phyloP scores from a whole-genome alignment of 768 basidiomycete genomes.

The Boletus rufocinnamomeus region DNA sequence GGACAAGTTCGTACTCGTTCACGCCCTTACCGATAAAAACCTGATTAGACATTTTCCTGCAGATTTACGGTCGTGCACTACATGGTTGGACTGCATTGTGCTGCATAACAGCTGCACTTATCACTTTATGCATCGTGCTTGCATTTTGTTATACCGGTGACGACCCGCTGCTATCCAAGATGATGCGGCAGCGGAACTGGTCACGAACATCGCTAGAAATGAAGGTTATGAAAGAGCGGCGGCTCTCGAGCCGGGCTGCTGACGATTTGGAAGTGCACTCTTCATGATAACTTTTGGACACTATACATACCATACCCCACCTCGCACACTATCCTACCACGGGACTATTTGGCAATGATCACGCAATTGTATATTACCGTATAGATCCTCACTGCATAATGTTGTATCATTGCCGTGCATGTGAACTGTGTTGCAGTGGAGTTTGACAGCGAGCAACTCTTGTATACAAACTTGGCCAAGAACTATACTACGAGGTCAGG shows the following conservation, averaged over 20 bases:
- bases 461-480: neutral
- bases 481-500: neutral
- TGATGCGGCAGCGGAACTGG: slow-evolving; percentile 26
- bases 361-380: slow-evolving; percentile 17
- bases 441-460: neutral
- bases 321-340: slow-evolving; percentile 2
- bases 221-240: slow-evolving; percentile 7
- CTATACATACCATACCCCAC: neutral
- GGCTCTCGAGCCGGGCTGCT: neutral
- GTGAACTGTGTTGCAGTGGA: neutral
- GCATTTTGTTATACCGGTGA: slow-evolving; percentile 52
- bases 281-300: slow-evolving; percentile 12
- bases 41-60: slow-evolving; percentile 5
- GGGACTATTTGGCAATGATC: slow-evolving; percentile 14
- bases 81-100: slow-evolving; percentile 65
- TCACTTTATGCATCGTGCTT: slow-evolving; percentile 41
- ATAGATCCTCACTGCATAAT: slow-evolving; percentile 9
- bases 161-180: slow-evolving; percentile 39
- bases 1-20: slow-evolving; percentile 52
- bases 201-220: slow-evolving; percentile 13
- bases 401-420: slow-evolving; percentile 10
- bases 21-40: neutral
- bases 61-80: slow-evolving; percentile 61
- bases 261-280: slow-evolving; percentile 1
- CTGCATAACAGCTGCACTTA: slow-evolving; percentile 46